phyloP scores from a whole-genome alignment of 2,329 filamentous ascomycete species.

The Neurospora sp. region DNA sequence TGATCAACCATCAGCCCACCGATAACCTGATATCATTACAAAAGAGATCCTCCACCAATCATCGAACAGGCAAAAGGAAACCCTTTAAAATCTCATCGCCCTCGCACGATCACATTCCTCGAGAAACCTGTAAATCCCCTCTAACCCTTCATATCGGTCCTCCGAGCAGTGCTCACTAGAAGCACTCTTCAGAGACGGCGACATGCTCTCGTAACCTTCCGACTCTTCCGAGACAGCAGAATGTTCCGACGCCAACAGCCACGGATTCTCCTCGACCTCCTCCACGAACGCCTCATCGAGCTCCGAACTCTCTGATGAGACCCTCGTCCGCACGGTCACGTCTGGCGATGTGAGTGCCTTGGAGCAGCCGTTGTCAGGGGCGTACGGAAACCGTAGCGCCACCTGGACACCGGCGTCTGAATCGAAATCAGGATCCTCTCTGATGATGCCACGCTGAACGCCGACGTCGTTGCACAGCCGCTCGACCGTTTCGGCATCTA shows the following conservation, averaged over 20 bases:
- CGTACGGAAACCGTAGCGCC: constrained; percentile 79
- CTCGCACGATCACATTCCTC: constrained; percentile 43
- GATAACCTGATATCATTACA: neutral
- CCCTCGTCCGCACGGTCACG: constrained; percentile 35
- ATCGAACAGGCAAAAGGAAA: neutral
- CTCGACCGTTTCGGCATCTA: constrained; percentile 75
- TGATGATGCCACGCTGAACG: constrained; percentile 68
- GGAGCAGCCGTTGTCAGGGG: constrained; percentile 40
- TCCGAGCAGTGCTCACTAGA: constrained; percentile 35
- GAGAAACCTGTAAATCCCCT: constrained; percentile 48
- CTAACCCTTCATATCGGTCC: constrained; percentile 44
- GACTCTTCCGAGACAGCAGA: constrained; percentile 25
- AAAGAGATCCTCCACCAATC: neutral
- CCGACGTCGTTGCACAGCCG: constrained; percentile 77
- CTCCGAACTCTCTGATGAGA: constrained; percentile 18
- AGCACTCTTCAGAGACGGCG: constrained; percentile 30
- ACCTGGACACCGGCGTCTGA: constrained; percentile 56
- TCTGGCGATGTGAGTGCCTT: constrained; percentile 35
- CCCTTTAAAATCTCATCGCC: constrained; percentile 6
- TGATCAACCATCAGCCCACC: neutral
- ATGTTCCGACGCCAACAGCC: constrained; percentile 25
- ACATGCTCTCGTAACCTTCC: constrained; percentile 40
- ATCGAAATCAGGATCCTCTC: constrained; percentile 69
- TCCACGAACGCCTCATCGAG: constrained; percentile 33
- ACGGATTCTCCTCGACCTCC: constrained; percentile 35